Percentiles rank a stretch among this genome's conserved stretches.
These are phyloP conservation scores for Starmerella vaccinii DNA, from an alignment of 805 yeast genomes.

Conservation along the genomic window DNA sequence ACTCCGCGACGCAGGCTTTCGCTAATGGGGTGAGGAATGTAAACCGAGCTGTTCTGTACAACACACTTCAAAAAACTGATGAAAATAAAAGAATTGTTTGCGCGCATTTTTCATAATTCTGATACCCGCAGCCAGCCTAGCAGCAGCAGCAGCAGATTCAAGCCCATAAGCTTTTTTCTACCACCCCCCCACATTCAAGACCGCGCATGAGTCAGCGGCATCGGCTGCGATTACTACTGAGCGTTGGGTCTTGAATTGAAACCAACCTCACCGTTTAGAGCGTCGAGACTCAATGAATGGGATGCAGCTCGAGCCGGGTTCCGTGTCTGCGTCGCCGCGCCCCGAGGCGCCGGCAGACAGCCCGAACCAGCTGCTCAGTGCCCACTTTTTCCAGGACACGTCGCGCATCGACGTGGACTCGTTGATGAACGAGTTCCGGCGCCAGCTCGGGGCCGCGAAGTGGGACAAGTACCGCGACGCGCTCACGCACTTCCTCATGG, in stretches of 20 bases:
- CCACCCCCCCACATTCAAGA: too few relatives aligned
- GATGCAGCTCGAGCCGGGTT: constrained; percentile 4
- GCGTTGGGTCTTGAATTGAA: not conserved
- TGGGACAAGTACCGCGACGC: constrained; percentile 85
- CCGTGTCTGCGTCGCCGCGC: constrained; percentile 8
- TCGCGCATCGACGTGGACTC: constrained; percentile 39
- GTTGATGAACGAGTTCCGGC: constrained; percentile 64
- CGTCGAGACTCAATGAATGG: constrained; percentile 7
- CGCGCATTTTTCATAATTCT: too few relatives aligned
- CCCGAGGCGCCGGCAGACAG: not conserved
- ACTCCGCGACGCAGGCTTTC: too few relatives aligned
- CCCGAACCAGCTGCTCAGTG: constrained; percentile 5
- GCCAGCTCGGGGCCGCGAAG: constrained; percentile 50
- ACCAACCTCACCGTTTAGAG: not conserved
- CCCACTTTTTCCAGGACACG: constrained; percentile 15
- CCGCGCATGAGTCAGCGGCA: not conserved
- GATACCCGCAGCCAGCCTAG: too few relatives aligned
- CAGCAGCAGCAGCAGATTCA: too few relatives aligned
- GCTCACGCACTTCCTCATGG: constrained; percentile 54
- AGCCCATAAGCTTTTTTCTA: too few relatives aligned
- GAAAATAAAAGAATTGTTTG: too few relatives aligned
- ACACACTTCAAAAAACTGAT: too few relatives aligned
- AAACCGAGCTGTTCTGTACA: too few relatives aligned
- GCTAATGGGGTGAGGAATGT: too few relatives aligned
- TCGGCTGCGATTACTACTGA: too few relatives aligned